Conservation (phyloP, 495 filamentous ascomycete genomes). For the Hapsidospora chrysogenum region DNA sequence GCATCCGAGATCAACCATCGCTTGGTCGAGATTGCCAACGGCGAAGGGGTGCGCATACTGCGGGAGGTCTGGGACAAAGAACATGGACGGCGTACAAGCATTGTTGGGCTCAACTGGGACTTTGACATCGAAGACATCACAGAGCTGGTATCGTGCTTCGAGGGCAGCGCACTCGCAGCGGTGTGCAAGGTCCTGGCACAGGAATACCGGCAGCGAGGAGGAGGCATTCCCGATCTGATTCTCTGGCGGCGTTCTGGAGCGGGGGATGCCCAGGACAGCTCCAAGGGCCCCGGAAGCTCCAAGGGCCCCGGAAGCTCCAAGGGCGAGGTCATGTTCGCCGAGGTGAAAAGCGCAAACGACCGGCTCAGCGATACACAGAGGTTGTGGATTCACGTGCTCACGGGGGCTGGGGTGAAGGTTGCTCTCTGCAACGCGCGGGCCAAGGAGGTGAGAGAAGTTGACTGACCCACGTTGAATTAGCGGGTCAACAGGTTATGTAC, state of each 20-base stretch:
- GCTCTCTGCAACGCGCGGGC: conserved; percentile 83
- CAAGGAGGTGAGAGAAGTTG: conserved; percentile 36
- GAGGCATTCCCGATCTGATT: conserved; percentile 85
- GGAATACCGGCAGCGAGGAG: conserved; percentile 74
- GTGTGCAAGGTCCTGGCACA: conserved; percentile 90
- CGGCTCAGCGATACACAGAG: conserved; percentile 90
- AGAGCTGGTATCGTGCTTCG: conserved; percentile 68
- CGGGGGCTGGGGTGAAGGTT: conserved; percentile 65
- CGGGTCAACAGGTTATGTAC: no score
- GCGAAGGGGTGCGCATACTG: conserved; percentile 50
- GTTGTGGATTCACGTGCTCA: conserved; percentile 89
- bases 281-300: conserved; percentile 7
- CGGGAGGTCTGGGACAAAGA: conserved; percentile 47
- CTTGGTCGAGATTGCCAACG: conserved; percentile 68
- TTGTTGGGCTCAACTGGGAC: conserved; percentile 82
- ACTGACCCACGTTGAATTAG: conserved; percentile 8
- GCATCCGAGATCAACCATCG: conserved; percentile 81
- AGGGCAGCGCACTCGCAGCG: conserved; percentile 58
- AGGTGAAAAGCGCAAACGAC: conserved; percentile 94
- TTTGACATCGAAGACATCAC: conserved; percentile 66
- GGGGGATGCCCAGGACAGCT: no score
- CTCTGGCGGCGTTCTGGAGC: conserved; percentile 41
- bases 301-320: conserved; percentile 10
- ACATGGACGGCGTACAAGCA: conserved; percentile 53
- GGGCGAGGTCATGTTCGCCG: conserved; percentile 62